A percentile compares a stretch with the other conserved stretches of the same genome.
Evolutionary conservation across 768 basidiomycete genomes (phyloP).

Genomic region (Lentinula guzmanii): DNA sequence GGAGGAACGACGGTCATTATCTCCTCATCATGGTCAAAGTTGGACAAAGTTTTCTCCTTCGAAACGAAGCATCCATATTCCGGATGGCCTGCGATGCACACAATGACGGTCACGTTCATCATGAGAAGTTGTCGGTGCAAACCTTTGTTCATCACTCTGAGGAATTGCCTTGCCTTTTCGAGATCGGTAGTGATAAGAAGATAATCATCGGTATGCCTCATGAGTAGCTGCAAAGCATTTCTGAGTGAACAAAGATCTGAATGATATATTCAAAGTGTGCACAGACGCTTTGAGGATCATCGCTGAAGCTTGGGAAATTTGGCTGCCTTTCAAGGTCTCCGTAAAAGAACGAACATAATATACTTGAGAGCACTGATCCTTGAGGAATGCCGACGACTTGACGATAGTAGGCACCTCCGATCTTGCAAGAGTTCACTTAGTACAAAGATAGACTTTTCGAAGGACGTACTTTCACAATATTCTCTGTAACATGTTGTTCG

Average conservation of each 20-base stretch:
- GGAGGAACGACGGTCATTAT: slow-evolving; percentile 49
- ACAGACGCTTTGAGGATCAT: slow-evolving; percentile 60
- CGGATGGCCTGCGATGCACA: slow-evolving; percentile 58
- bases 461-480: slow-evolving; percentile 74
- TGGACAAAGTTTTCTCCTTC: slow-evolving; percentile 82
- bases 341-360: slow-evolving; percentile 95
- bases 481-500: slow-evolving; percentile 86
- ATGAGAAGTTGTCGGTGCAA: slow-evolving; percentile 22
- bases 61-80: slow-evolving; percentile 94
- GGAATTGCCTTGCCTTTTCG: slow-evolving; percentile 57
- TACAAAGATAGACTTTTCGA: not conserved
- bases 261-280: not conserved
- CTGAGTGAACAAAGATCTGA: not conserved
- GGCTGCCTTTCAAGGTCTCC: slow-evolving; percentile 76
- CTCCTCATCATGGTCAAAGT: slow-evolving; percentile 63
- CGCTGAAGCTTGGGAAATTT: slow-evolving; percentile 35
- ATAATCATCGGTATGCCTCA: slow-evolving; percentile 94
- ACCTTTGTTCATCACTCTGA: slow-evolving; percentile 67
- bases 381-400: slow-evolving; percentile 97
- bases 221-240: slow-evolving; percentile 46
- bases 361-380: slow-evolving; percentile 88
- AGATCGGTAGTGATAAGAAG: slow-evolving; percentile 73
- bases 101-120: not conserved
- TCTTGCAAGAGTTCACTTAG: slow-evolving; percentile 36
- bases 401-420: slow-evolving; percentile 73